These are phyloP conservation scores for Tolypocladium tropicale DNA, from an alignment of 2,329 filamentous ascomycete genomes.

Conservation along the genomic window DNA sequence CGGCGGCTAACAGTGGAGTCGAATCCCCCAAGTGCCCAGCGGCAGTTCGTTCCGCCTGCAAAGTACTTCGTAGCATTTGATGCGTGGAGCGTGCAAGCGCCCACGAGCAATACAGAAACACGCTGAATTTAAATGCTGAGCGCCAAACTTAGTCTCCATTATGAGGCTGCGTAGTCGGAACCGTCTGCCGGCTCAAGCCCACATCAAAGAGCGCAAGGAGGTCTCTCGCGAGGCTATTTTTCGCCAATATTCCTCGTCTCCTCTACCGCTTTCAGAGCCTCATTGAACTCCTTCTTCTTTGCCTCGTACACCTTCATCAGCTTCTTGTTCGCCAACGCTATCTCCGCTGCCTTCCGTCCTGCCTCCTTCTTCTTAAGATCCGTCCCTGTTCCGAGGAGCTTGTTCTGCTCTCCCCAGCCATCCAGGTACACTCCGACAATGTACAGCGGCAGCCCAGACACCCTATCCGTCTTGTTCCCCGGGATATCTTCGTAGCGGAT, in stretches of 20 bases:
- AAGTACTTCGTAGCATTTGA: too few relatives aligned
- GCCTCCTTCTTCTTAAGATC: slow-evolving; percentile 61
- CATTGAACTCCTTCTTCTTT: slow-evolving; percentile 35
- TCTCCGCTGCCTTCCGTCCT: slow-evolving; percentile 52
- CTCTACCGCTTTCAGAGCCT: slow-evolving; percentile 15
- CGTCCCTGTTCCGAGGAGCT: slow-evolving; percentile 52
- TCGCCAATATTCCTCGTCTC: background rate
- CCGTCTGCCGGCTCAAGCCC: too few relatives aligned
- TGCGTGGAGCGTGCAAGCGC: too few relatives aligned
- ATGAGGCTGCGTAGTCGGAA: too few relatives aligned
- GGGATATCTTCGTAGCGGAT: slow-evolving; percentile 52
- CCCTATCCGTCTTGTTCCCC: slow-evolving; percentile 41
- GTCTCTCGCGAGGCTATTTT: too few relatives aligned
- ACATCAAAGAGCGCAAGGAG: too few relatives aligned
- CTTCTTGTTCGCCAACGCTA: slow-evolving; percentile 56
- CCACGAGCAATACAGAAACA: too few relatives aligned
- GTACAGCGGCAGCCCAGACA: slow-evolving; percentile 45
- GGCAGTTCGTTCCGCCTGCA: too few relatives aligned
- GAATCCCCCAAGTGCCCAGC: background rate
- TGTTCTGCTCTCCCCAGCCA: slow-evolving; percentile 56
- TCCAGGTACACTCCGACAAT: slow-evolving; percentile 55
- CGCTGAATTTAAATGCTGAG: too few relatives aligned
- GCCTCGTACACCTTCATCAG: slow-evolving; percentile 40
- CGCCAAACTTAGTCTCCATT: too few relatives aligned
- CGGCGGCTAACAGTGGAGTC: background rate